These are phyloP conservation scores for Colletotrichum aenigma DNA, from an alignment of 2,329 filamentous ascomycete species.

Conservation along the genomic window DNA sequence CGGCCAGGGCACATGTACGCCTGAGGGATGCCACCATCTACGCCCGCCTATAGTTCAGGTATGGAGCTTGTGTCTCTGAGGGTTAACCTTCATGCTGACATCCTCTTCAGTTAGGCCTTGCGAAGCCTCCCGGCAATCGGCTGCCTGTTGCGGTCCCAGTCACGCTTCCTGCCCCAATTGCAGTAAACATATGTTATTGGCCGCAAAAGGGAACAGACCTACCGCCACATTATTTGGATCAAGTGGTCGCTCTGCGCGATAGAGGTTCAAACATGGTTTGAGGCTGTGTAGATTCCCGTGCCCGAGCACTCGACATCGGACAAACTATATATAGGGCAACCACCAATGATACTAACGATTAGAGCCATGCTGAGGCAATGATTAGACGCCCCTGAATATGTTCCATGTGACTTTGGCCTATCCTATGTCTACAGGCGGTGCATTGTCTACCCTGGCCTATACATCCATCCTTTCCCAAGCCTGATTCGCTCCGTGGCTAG, in stretches of 20 bases:
- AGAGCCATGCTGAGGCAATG: background rate
- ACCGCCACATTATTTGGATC: background rate
- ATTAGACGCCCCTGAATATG: background rate
- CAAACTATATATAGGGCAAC: background rate
- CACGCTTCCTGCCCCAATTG: background rate
- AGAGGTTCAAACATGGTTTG: background rate
- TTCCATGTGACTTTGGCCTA: background rate
- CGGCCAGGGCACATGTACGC: background rate
- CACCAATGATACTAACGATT: background rate
- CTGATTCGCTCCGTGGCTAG: background rate
- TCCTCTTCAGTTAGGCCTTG: background rate
- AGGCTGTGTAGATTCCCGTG: background rate
- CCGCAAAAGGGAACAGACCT: background rate
- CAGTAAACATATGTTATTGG: background rate
- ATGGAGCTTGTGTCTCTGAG: background rate
- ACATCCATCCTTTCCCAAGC: background rate
- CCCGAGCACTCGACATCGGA: background rate
- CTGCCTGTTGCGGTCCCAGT: fast-evolving
- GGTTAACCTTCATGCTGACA: background rate
- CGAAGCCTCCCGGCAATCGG: background rate
- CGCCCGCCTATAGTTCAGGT: background rate
- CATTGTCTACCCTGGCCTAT: background rate
- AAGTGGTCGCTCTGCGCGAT: background rate
- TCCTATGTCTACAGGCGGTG: background rate
- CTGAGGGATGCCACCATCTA: background rate